phyloP scores from a whole-genome alignment of 1,284 basidiomycete genomes.

The Pterulicium gracile region DNA sequence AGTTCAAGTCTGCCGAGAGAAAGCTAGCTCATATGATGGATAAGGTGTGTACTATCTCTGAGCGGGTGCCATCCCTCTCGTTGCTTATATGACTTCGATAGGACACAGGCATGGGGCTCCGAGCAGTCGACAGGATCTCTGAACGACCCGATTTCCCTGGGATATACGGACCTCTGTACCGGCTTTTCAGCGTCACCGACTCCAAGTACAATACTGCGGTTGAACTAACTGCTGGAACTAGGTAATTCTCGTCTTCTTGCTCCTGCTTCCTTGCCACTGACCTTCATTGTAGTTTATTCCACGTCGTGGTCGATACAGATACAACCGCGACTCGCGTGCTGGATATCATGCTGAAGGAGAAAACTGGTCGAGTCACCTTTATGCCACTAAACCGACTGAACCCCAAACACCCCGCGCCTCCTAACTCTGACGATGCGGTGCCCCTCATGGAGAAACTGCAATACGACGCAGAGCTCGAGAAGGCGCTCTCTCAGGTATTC shows the following conservation, averaged over 20 bases:
- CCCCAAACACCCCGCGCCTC: conserved; percentile 55
- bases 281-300: conserved; percentile 67
- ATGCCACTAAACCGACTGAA: conserved; percentile 98
- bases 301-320: conserved; percentile 95
- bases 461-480: conserved; percentile 62
- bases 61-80: conserved; percentile 1
- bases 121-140: conserved; percentile 76
- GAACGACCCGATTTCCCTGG: conserved; percentile 63
- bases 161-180: conserved; percentile 91
- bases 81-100: conserved; percentile 20
- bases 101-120: conserved; percentile 85
- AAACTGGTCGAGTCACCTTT: conserved; percentile 91
- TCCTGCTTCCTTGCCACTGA: conserved; percentile 4
- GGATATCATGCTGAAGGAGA: conserved; percentile 87
- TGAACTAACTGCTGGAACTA: conserved; percentile 91
- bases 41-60: conserved; percentile 44
- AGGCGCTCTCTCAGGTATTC: conserved; percentile 97
- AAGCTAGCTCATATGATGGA: conserved; percentile 89
- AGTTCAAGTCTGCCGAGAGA: conserved; percentile 75
- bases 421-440: conserved; percentile 81
- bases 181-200: conserved; percentile 87
- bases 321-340: conserved; percentile 83
- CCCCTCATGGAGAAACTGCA: conserved; percentile 79
- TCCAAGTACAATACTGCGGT: conserved; percentile 86
- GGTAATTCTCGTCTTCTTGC: conserved; percentile 33